Base-by-base conservation (phyloP, 2,329 filamentous ascomycete species). In the Byssoonygena ceratinophila region DNA sequence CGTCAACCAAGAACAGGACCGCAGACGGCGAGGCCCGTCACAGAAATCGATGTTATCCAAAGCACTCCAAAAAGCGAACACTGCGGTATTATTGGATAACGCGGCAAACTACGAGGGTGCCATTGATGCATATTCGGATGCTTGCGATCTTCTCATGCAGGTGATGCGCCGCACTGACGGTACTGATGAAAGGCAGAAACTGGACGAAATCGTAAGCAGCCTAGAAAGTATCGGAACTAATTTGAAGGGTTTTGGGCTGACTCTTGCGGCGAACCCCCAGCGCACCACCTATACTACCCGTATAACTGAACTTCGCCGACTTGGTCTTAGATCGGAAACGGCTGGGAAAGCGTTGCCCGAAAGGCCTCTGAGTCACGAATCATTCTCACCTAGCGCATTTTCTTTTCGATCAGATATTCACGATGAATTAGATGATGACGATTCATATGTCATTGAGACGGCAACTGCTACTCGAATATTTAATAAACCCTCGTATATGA, bases 11-110 rank as follows among this genome's bases (percentile, higher is more conserved):
- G 50, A 53, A 22, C 49, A 40, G 11, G 49, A 51, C 12, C 25
- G 40, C 4, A 45, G 49, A 40, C 46, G 52, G 27, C 68, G 70
- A 56, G 69, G 68, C n/a, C 80, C 80, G 12, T 88, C 85, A 1
- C 85, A 97, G 66, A 97, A 96, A 73, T 86, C 84, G 9, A 97
- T 97, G 90, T 77, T 98, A 32, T 95, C 91, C n/a, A 87, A 86
- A 61, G 92, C 92, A 0, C 74, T 98, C 51, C 85, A 94, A 65
- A 95, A 96, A 71, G 92, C 92, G 46, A 96, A 98, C 64, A 91
- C 87, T 11, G 92, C 92, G 20, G 92, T 98, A 23, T 79, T 96
- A 59, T 79, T 98, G 37, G 92, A 98, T 70, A 97, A 96, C 77
- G 89, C 88, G 12, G 87, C 92, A 63, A 95, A 97, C 64, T 91